A percentile compares a stretch with the other conserved stretches of the same genome.
phyloP scores from a whole-genome alignment of 2,329 filamentous ascomycete genomes.

The Neobulgaria alba region DNA sequence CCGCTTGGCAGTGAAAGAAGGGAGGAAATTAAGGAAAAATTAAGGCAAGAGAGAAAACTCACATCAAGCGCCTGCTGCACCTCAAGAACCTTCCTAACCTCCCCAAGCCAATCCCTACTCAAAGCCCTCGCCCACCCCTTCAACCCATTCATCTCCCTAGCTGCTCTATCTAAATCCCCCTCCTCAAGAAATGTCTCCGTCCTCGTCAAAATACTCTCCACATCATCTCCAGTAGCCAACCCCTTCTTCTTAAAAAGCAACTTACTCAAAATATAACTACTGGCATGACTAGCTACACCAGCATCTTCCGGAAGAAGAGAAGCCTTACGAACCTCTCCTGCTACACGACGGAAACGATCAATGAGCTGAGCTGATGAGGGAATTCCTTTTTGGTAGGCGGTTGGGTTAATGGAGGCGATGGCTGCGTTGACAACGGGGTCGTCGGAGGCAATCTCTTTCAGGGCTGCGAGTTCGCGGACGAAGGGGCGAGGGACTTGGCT shows the following conservation, averaged over 20 bases:
- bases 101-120: conserved; percentile 85
- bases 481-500: conserved; percentile 72
- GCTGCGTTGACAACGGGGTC: conserved; percentile 85
- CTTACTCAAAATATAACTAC: conserved; percentile 83
- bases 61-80: conserved; percentile 95
- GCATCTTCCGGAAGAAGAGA: conserved; percentile 86
- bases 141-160: conserved; percentile 88
- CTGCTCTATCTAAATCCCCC: conserved; percentile 82
- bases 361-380: conserved; percentile 77
- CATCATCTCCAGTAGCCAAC: conserved; percentile 74
- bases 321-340: conserved; percentile 87
- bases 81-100: conserved; percentile 87
- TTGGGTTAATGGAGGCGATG: conserved; percentile 91
- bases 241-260: conserved; percentile 93
- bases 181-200: conserved; percentile 89
- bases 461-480: conserved; percentile 81
- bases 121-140: conserved; percentile 93
- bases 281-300: conserved; percentile 88
- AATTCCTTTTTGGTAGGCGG: conserved; percentile 87
- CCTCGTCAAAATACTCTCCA: conserved; percentile 85
- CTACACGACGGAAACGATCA: conserved; percentile 91
- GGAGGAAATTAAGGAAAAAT: no score
- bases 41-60: conserved; percentile 34
- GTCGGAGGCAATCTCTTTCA: conserved; percentile 82
- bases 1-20: no score